Base-by-base conservation (phyloP, 2,329 filamentous ascomycete genomes). In the Trichophyton benhamiae region DNA sequence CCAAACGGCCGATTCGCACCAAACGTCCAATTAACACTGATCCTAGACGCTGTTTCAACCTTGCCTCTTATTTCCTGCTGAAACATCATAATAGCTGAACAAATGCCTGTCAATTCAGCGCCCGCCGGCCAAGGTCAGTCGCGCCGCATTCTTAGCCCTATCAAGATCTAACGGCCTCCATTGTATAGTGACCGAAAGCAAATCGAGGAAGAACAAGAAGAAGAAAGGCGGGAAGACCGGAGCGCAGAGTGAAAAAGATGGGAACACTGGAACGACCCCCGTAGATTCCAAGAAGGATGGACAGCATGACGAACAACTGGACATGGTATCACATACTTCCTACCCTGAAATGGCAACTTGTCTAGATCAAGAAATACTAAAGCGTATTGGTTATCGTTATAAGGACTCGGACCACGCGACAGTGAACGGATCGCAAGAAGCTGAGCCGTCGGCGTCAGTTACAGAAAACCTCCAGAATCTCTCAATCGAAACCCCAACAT, bases 191-290 rank as follows among this genome's bases (percentile, higher is more conserved):
- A 63, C 65, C 77, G 75, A 73, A 67, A 68, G 75, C 59, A 83
- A 77, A 68, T 79, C 80, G 68, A 83, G 81, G 74, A 82, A 78
- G 70, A 81, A 77, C 72, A 83, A 80, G 70, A 82, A 80, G 75
- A 83, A 81, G 72, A 82, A 82, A 73, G 74, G 74, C 65, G 53
- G 33, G 5, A 58, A 58, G 38, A 9, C 36, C 5, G 41, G 22
- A 58, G 22, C 36, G 36, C 55, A 30, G 22, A 42, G 22, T 15
- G 55, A 58, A 9, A 30, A 42, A 15, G 36, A 42, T n/a, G 55
- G 15, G 30, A 44, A 30, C 33, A 11, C 27, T n/a, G 49, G 11
- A 8, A 2, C 49, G 8, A 55, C 3, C 49, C 15, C 25, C 13
- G 27, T 13, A 15, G 27, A 33, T 36, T 17, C 49, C 17, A 17